Evolutionary conservation across 257 asterid species (phyloP).

Genomic region (Paraleonurus japonicus): DNA sequence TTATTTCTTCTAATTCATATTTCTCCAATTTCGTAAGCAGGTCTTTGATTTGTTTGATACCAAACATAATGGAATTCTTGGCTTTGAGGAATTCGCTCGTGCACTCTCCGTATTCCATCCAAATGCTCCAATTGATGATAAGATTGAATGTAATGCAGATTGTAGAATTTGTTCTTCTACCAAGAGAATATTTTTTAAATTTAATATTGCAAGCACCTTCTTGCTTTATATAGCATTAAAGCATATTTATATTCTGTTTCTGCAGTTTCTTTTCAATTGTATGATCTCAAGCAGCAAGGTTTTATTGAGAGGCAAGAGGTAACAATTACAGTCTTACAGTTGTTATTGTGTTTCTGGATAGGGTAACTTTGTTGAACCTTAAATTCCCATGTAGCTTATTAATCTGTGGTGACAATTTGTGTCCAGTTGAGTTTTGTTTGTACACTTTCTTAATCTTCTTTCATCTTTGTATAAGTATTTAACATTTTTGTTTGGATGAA

Average conservation of each 20-base stretch:
- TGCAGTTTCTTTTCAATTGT: constrained; percentile 96
- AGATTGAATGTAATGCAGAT: constrained; percentile 73
- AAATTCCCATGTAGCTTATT: not conserved
- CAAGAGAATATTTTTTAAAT: not conserved
- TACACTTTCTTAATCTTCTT: not conserved
- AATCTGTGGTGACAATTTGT: not conserved
- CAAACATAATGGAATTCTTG: constrained; percentile 93
- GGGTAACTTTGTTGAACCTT: not conserved
- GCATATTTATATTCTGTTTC: constrained; percentile 13
- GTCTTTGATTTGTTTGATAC: constrained; percentile 97
- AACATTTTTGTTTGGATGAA: not conserved
- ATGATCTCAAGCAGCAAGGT: constrained; percentile 99
- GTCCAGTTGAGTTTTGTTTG: constrained; percentile 11
- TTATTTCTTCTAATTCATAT: constrained; percentile 17
- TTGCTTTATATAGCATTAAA: not conserved
- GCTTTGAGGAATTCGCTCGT: constrained; percentile 96
- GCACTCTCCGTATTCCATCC: constrained; percentile 99
- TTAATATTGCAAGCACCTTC: constrained; percentile 19
- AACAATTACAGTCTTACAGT: constrained; percentile 9
- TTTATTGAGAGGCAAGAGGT: constrained; percentile 99
- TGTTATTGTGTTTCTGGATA: not conserved
- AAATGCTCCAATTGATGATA: constrained; percentile 93
- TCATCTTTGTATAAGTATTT: not conserved
- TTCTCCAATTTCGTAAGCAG: constrained; percentile 36
- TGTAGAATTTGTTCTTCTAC: constrained; percentile 14